These are phyloP conservation scores for Calonectria ilicicola DNA, from an alignment of 2,329 filamentous ascomycete species.

Conservation along the genomic window DNA sequence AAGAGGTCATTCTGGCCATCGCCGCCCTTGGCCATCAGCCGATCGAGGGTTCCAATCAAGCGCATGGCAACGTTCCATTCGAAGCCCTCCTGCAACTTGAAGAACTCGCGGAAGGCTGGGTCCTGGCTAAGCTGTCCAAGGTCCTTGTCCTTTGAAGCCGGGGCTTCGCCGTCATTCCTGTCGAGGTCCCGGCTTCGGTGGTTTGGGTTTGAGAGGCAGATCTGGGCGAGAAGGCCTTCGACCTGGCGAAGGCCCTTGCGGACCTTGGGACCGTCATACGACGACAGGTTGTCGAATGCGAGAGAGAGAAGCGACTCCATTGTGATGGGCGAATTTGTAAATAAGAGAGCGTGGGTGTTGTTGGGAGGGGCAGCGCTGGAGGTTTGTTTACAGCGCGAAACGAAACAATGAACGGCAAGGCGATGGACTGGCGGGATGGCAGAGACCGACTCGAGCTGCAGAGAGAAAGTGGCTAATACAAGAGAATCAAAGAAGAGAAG, in stretches of 20 bases:
- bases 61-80: slow-evolving; percentile 96
- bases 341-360: slow-evolving; percentile 21
- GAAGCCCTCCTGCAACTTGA: slow-evolving; percentile 95
- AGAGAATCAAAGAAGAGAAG: slow-evolving; percentile 25
- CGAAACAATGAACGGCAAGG: slow-evolving; percentile 21
- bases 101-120: slow-evolving; percentile 94
- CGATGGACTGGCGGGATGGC: slow-evolving; percentile 7
- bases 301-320: slow-evolving; percentile 95
- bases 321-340: slow-evolving; percentile 40
- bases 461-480: slow-evolving; percentile 24
- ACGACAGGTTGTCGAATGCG: slow-evolving; percentile 96
- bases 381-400: slow-evolving; percentile 27
- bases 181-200: slow-evolving; percentile 38
- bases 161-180: slow-evolving; percentile 54
- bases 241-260: slow-evolving; percentile 95
- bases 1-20: slow-evolving; percentile 88
- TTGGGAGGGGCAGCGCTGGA: slow-evolving; percentile 21
- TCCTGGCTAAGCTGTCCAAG: slow-evolving; percentile 81
- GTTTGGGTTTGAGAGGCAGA: slow-evolving; percentile 77
- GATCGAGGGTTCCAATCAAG: slow-evolving; percentile 86
- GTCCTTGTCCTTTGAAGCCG: slow-evolving; percentile 65
- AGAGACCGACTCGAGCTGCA: slow-evolving; percentile 19
- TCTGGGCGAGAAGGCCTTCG: slow-evolving; percentile 92
- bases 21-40: slow-evolving; percentile 84
- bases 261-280: slow-evolving; percentile 89